phyloP scores from a whole-genome alignment of 768 basidiomycete genomes.

The Naganishia vaughanmartiniae region DNA sequence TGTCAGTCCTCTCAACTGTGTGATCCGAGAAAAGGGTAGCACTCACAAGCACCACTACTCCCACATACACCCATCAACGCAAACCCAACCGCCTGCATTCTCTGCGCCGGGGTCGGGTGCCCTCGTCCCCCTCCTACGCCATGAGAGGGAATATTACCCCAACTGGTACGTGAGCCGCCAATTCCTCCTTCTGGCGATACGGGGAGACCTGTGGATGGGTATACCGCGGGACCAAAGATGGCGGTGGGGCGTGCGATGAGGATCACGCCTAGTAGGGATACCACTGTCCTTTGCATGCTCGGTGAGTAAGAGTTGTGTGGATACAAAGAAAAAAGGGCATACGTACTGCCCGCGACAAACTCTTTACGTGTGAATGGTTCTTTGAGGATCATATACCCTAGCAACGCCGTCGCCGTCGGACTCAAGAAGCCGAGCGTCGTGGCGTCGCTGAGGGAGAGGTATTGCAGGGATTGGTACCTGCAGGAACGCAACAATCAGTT shows the following conservation, averaged over 20 bases:
- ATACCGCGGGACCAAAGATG: conserved; percentile 60
- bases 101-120: conserved; percentile 46
- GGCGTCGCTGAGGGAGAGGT: conserved; percentile 74
- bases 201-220: conserved; percentile 24
- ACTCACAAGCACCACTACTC: conserved; percentile 67
- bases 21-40: not conserved
- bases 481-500: not conserved
- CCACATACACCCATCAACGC: conserved; percentile 67
- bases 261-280: conserved; percentile 71
- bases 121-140: conserved; percentile 9
- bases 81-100: conserved; percentile 67
- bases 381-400: conserved; percentile 63
- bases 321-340: not conserved
- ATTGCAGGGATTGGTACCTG: conserved; percentile 67
- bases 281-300: conserved; percentile 55
- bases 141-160: conserved; percentile 22
- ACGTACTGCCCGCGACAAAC: conserved; percentile 59
- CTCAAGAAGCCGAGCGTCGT: conserved; percentile 72
- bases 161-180: conserved; percentile 16
- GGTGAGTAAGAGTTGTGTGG: conserved; percentile 30
- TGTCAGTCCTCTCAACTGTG: too few relatives aligned
- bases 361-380: conserved; percentile 63
- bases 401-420: conserved; percentile 65
- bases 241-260: conserved; percentile 75
- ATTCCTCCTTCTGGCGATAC: conserved; percentile 28